These are phyloP conservation scores for Mucor sp. DNA, from an alignment of 371 early-diverging fungal genomes.

Conservation along the genomic window DNA sequence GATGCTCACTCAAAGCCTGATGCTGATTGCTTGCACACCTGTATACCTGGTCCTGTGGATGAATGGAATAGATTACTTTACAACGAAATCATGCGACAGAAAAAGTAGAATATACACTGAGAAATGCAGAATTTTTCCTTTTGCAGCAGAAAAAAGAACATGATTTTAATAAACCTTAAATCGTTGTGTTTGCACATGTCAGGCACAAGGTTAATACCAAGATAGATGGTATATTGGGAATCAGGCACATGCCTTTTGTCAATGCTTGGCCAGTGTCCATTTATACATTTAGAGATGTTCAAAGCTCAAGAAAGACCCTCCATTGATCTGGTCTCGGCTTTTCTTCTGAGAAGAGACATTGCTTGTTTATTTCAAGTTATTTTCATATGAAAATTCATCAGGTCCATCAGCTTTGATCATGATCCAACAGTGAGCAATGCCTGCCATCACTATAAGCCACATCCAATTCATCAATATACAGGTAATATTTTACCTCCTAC, in stretches of 20 bases:
- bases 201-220: not conserved
- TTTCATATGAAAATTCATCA: not conserved
- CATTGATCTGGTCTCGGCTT: not conserved
- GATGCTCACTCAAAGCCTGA: conserved; percentile 53
- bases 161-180: not conserved
- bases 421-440: no score
- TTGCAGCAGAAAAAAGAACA: not conserved
- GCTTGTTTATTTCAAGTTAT: not conserved
- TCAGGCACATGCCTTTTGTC: not conserved
- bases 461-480: no score
- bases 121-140: not conserved
- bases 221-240: not conserved
- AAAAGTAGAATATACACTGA: not conserved
- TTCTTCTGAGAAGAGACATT: not conserved
- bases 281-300: not conserved
- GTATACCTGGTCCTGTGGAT: conserved; percentile 52
- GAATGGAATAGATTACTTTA: conserved; percentile 48
- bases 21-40: conserved; percentile 49
- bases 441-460: no score
- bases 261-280: not conserved
- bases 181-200: not conserved
- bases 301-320: not conserved
- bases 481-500: no score
- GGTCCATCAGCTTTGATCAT: no score
- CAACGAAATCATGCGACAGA: conserved; percentile 28